A percentile compares a stretch with the other conserved stretches of the same genome.
Conservation (phyloP, 441 rosid genomes). For the Euphorbia celastroides region DNA sequence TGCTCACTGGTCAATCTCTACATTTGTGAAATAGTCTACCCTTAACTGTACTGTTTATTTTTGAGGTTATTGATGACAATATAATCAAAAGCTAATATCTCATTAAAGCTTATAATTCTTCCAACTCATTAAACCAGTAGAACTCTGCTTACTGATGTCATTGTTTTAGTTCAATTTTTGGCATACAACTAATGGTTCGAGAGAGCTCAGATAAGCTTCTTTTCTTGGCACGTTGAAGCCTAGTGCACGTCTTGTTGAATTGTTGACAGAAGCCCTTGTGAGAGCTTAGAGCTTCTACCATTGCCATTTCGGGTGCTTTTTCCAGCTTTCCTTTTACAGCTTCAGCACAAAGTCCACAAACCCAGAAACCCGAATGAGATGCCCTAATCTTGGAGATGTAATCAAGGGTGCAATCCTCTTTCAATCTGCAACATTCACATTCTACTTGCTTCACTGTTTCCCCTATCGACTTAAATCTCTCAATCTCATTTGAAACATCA, state of each 20-base stretch:
- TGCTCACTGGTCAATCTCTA: too few species aligned
- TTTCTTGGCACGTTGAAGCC: slow-evolving; percentile 25
- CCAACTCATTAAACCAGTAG: too few species aligned
- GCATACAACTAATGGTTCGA: slow-evolving; percentile 32
- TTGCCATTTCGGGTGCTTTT: slow-evolving; percentile 15
- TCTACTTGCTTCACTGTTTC: slow-evolving; percentile 56
- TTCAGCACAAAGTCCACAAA: slow-evolving; percentile 84
- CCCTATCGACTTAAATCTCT: slow-evolving; percentile 4
- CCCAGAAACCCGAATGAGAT: slow-evolving; percentile 68
- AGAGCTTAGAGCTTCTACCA: slow-evolving; percentile 28
- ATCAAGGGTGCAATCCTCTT: slow-evolving; percentile 74
- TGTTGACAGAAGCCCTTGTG: slow-evolving; percentile 35
- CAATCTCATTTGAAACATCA: slow-evolving; percentile 25
- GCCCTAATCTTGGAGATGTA: slow-evolving; percentile 53
- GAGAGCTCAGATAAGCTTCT: slow-evolving; percentile 17
- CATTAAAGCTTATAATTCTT: too few species aligned
- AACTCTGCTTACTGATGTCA: neutral
- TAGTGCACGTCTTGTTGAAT: slow-evolving; percentile 26
- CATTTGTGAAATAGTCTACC: too few species aligned
- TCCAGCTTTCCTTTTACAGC: slow-evolving; percentile 47
- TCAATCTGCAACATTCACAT: slow-evolving; percentile 74
- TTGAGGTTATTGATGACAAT: too few species aligned
- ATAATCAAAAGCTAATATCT: too few species aligned
- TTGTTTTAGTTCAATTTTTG: slow-evolving; percentile 18
- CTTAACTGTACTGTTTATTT: too few species aligned